These are phyloP conservation scores for Leccinum proliferum DNA, from an alignment of 1,284 basidiomycete genomes.

Conservation along the genomic window DNA sequence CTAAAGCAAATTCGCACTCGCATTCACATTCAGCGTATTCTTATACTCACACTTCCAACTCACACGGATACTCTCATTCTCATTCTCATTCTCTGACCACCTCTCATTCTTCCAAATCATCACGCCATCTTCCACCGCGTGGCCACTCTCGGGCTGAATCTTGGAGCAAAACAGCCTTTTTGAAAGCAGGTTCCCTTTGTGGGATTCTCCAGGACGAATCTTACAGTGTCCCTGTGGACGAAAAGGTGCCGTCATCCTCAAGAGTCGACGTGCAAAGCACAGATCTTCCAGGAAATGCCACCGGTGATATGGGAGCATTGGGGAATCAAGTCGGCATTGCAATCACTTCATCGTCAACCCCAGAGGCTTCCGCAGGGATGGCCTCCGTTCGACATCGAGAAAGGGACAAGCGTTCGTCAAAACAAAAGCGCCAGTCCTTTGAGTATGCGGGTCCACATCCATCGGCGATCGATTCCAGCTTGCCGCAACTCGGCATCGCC, in stretches of 20 bases:
- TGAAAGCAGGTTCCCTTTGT: constrained; percentile 41
- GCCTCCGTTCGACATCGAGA: constrained; percentile 29
- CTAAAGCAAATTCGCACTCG: constrained; percentile 25
- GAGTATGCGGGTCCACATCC: constrained; percentile 50
- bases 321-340: constrained; percentile 56
- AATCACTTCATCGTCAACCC: constrained; percentile 51
- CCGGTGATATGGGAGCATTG: constrained; percentile 27
- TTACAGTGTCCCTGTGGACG: constrained; percentile 22
- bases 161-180: constrained; percentile 52
- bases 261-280: constrained; percentile 39
- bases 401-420: constrained; percentile 7
- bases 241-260: constrained; percentile 22
- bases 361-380: constrained; percentile 30
- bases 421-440: constrained; percentile 21
- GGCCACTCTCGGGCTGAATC: constrained; percentile 55
- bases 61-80: constrained; percentile 36
- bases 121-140: constrained; percentile 33
- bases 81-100: constrained; percentile 43
- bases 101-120: constrained; percentile 39
- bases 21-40: constrained; percentile 26
- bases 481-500: constrained; percentile 16
- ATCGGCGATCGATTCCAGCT: constrained; percentile 18
- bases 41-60: constrained; percentile 19
- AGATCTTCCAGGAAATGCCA: constrained; percentile 31
- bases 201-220: constrained; percentile 23